Base-by-base conservation (phyloP, 257 asterid genomes). In the Nicotiana otophora region DNA sequence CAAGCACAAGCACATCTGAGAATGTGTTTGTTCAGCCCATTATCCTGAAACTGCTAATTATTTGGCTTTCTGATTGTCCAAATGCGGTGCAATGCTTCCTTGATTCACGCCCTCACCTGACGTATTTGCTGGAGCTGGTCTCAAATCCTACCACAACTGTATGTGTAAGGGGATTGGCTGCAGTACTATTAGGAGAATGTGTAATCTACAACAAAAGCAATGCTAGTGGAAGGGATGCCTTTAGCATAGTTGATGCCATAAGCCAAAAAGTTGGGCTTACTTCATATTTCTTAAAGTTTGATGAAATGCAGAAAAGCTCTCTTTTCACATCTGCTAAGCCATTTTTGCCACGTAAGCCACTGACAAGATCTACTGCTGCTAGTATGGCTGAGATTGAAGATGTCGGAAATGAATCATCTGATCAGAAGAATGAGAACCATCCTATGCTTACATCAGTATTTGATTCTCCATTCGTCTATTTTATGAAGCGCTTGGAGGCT, bases 341-440 rank as follows among this genome's bases (percentile, higher is more conserved):
- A 3, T 80, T 88, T 72, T 75, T 87, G 36, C 84, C 90, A 26
- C 94, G 86, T 60, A 92, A 90, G 84, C 94, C 97, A 31, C 80
- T 96, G 89, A 89, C 96, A 82, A 92, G 98, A 84, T 94, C 99
- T 81, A 83, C 85, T 70, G 93, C 92, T 83, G 97, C 98, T 81
- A 90, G 98, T 86, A 89, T 91, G 98, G 91, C 96, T 33, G 97
- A 93, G 76, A 93, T 93, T 64, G 97, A 92, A 85, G 97, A 94
- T 85, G 87, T 82, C 65, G 98, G 91, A 72, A 90, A 86, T 85
- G 98, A 94, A 65, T 85, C 85, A 26, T 64, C 76, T 82, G 90
- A 88, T 85, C 91, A 72, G 87, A 92, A 87, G 83, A 87, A 86
- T 80, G 97, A 89, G 86, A 89, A 90, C 78, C 96, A 94, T 86